Percentiles rank a stretch among this genome's conserved stretches.
phyloP scores from a whole-genome alignment of 805 yeast species.

The Pichia ethanolica region DNA sequence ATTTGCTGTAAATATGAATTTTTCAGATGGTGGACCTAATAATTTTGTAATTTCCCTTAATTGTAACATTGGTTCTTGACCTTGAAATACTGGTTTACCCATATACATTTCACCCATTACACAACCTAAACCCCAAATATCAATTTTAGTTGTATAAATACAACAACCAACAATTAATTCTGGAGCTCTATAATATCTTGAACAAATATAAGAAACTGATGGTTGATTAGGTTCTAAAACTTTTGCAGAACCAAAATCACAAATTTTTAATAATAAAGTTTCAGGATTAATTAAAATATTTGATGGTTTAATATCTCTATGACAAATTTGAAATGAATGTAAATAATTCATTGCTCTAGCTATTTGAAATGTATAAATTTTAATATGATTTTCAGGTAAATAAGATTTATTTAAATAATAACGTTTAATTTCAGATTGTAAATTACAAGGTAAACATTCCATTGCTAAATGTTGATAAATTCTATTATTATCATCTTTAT shows the following conservation, averaged over 20 bases:
- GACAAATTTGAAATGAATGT: constrained; percentile 75
- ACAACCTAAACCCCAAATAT: constrained; percentile 97
- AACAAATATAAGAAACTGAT: constrained; percentile 92
- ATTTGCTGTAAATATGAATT: constrained; percentile 65
- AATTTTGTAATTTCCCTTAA: constrained; percentile 84
- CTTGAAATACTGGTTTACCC: constrained; percentile 94
- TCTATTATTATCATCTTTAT: constrained; percentile 49
- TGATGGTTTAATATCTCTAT: constrained; percentile 80
- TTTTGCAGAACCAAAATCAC: constrained; percentile 84
- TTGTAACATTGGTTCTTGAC: constrained; percentile 82
- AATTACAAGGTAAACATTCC: constrained; percentile 81
- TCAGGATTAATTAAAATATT: constrained; percentile 71
- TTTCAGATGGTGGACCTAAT: constrained; percentile 78
- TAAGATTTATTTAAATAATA: constrained; percentile 54
- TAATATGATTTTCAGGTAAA: constrained; percentile 66
- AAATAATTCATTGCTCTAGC: constrained; percentile 78
- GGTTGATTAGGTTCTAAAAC: constrained; percentile 71
- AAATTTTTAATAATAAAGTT: constrained; percentile 59
- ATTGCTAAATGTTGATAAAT: constrained; percentile 75
- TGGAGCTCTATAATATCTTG: constrained; percentile 94
- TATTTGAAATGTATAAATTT: constrained; percentile 70
- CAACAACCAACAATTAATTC: constrained; percentile 90
- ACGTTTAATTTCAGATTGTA: constrained; percentile 67
- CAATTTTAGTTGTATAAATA: constrained; percentile 82
- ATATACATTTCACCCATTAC: constrained; percentile 90